Evolutionary conservation across 495 filamentous ascomycete genomes (phyloP).

Genomic region (Penicillium soppii): DNA sequence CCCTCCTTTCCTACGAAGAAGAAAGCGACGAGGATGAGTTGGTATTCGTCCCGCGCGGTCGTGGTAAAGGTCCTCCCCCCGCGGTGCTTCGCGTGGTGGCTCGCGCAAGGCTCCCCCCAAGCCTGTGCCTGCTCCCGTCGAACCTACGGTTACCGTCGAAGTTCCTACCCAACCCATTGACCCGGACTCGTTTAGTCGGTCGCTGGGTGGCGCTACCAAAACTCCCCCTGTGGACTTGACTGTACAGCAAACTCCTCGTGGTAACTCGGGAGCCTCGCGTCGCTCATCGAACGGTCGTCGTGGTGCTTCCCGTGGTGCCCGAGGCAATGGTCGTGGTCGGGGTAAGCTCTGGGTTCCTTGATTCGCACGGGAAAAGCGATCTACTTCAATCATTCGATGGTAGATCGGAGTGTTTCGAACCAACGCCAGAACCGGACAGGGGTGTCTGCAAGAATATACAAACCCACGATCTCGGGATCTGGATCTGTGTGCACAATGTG

Average conservation of each 20-base stretch:
- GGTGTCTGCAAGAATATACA: constrained; percentile 15
- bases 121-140: constrained; percentile 16
- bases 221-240: constrained; percentile 37
- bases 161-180: constrained; percentile 54
- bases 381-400: constrained; percentile 23
- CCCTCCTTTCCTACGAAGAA: constrained; percentile 45
- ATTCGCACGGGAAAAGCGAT: constrained; percentile 17
- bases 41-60: constrained; percentile 53
- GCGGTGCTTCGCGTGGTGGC: constrained; percentile 15
- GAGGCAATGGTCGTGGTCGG: constrained; percentile 42
- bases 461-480: neutral
- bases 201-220: constrained; percentile 30
- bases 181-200: constrained; percentile 54
- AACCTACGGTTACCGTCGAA: constrained; percentile 32
- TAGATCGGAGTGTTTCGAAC: constrained; percentile 22
- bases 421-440: constrained; percentile 20
- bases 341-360: constrained; percentile 59
- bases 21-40: constrained; percentile 61
- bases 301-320: constrained; percentile 32
- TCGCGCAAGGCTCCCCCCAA: constrained; percentile 25
- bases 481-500: constrained; percentile 13
- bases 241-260: constrained; percentile 38
- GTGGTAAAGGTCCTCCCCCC: constrained; percentile 36
- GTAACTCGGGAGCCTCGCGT: constrained; percentile 38
- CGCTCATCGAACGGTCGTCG: constrained; percentile 32